Percentiles rank a stretch among this genome's conserved stretches.
phyloP scores from a whole-genome alignment of 805 yeast genomes.

The Brettanomyces sp. region DNA sequence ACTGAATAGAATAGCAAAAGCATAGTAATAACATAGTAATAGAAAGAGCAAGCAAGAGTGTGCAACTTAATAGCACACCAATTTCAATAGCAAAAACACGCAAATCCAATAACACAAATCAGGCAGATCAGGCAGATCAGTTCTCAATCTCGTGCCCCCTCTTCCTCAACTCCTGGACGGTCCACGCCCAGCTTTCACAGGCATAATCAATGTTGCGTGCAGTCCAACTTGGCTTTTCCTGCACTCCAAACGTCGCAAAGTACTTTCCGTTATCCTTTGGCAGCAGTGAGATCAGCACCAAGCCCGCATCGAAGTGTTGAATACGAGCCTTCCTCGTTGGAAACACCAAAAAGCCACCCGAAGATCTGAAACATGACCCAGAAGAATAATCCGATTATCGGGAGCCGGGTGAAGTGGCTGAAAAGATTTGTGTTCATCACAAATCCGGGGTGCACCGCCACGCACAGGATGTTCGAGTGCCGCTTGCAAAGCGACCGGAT shows the following conservation, averaged over 20 bases:
- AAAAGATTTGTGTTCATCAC: conserved; percentile 76
- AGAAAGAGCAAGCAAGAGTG: too few species aligned
- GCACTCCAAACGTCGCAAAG: conserved; percentile 51
- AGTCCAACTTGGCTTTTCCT: conserved; percentile 45
- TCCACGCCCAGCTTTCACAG: conserved; percentile 74
- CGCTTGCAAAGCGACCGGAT: conserved; percentile 53
- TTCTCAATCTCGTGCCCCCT: conserved; percentile 31
- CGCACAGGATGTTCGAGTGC: conserved; percentile 54
- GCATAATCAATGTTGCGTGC: conserved; percentile 54
- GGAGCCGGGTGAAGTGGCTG: conserved; percentile 68
- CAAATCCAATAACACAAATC: too few species aligned
- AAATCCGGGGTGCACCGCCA: conserved; percentile 76
- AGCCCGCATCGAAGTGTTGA: conserved; percentile 58
- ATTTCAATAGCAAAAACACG: too few species aligned
- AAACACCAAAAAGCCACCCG: conserved; percentile 60
- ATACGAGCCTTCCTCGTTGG: conserved; percentile 61
- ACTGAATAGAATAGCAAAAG: too few species aligned
- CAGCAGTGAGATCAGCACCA: conserved; percentile 37
- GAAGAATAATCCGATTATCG: conserved; percentile 66
- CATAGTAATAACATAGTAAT: too few species aligned
- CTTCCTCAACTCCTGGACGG: conserved; percentile 47
- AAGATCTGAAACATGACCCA: conserved; percentile 65
- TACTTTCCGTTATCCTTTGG: conserved; percentile 63
- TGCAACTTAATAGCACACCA: too few species aligned
- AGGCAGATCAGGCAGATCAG: background rate